Evolutionary conservation across 2,329 filamentous ascomycete genomes (phyloP), one percentile per base, ranked within the genome.

Genomic region (Aspergillus pseudonomiae): DNA sequence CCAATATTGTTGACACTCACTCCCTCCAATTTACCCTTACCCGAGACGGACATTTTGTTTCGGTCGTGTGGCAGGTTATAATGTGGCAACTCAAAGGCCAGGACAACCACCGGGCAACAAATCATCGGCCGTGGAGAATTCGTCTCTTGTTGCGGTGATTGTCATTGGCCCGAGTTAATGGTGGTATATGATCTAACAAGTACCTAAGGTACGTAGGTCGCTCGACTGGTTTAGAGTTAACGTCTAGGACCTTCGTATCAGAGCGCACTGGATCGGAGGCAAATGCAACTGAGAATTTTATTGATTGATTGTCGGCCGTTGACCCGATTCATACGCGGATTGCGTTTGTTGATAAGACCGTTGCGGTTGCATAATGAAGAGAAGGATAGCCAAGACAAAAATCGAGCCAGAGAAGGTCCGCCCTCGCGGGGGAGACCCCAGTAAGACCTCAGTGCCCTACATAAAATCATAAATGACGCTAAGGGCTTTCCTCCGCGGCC

Each of bases 61-160:
- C 53, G 58, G 46, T 57, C 54, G 57, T 46, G 60, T 43, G 63
- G 57, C 52, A 60, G 59, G 57, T 57, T 62, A 60, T 63, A 61
- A 65, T 63, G 65, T 67, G 65, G 66, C 64, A 63, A 66, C 59
- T 45, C 45, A 62, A 21, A 66, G 39, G 65, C 54, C 32, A 60
- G 61, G 55, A 60, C 61, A 26, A 59, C n/a, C 46, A 46, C 24
- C 43, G 55, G 43, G 58, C 61, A 63, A 59, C 66, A 66, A 68
- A 67, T 65, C 61, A 67, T 54, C 52, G 30, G 34, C 39, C 34
- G 41, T 53, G 60, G 57, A 59, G 63, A 56, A 63, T 57, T 63
- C 57, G 61, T 59, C 41, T 21, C 43, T 26, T 46, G 16, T 32
- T 59, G 39, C 12, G 53, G 48, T 46, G 24, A n/a, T 45, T 57